phyloP scores from a whole-genome alignment of 1,284 basidiomycete species.

The Malassezia sympodialis region DNA sequence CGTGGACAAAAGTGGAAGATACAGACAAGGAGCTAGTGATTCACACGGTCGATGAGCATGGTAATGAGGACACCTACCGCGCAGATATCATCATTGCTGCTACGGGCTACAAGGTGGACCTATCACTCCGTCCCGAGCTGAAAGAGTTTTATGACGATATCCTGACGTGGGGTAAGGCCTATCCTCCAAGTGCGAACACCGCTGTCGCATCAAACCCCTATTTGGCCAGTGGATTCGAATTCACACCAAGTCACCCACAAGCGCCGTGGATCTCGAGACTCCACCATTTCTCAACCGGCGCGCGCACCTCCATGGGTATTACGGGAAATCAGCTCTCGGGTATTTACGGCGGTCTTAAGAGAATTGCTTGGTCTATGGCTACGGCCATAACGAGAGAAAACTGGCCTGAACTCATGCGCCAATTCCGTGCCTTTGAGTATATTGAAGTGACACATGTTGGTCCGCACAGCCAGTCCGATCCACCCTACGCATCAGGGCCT shows the following conservation, averaged over 20 bases:
- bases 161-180: conserved; percentile 6
- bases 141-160: conserved; percentile 4
- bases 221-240: conserved; percentile 7
- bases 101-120: conserved; percentile 8
- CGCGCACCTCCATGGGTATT: conserved; percentile 8
- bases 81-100: conserved; percentile 7
- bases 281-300: conserved; percentile 11
- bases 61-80: neutral
- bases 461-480: neutral
- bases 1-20: neutral
- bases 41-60: neutral
- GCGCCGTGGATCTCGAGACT: conserved; percentile 6
- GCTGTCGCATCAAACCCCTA: neutral
- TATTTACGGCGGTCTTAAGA: conserved; percentile 10
- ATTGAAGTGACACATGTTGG: conserved; percentile 7
- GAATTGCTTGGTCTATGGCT: conserved; percentile 12
- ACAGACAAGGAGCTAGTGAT: neutral
- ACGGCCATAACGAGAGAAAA: conserved; percentile 10
- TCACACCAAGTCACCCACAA: neutral
- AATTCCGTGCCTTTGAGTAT: conserved; percentile 8
- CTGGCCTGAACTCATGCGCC: conserved; percentile 7
- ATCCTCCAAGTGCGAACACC: neutral
- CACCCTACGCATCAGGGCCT: conserved; percentile 6
- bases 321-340: conserved; percentile 13
- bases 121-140: conserved; percentile 4